Base-by-base conservation (phyloP, 176 grass and related monocot species). In the Hordeum marinum region DNA sequence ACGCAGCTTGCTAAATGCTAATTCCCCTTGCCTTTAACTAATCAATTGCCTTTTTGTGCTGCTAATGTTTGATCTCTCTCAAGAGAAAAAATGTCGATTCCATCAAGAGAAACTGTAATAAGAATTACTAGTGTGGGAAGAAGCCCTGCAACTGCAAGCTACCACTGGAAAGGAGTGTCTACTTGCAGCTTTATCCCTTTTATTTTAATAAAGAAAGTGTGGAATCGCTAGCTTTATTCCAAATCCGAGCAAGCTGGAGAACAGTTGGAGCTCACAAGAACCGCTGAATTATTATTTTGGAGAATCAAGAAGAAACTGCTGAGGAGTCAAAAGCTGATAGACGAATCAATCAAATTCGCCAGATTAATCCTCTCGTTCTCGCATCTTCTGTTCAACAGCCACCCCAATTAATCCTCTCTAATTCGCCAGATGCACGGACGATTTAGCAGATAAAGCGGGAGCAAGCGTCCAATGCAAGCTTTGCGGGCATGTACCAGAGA, bases 131-230 rank as follows among this genome's bases (percentile, higher is more conserved):
- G 4, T 2, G 27, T 11, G 80, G 63, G 52, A 27, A 11, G 25
- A 36, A 27, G 55, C 20, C 11, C 32, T 3, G 32, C 55, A 78
- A 54, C 29, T 29, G 14, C 50, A 59, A 7, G 14, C 50, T 72
- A 7, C 55, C 24, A 31, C 57, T 78, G 63, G 0, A 83, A 79
- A 64, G 83, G 42, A 83, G 24, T 29, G 1, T 75, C 75, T 34
- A 43, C n/a, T 83, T 67, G 72, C 88, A 54, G 25, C 78, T 82
- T 85, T 85, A 37, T 20, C 18, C 71, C n/a, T 35, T 54, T 54
- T n/a, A n/a, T 34, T 35, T 27, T 76, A 48, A 60, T 65, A 32
- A 63, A 62, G 68, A 42, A 84, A 48, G 71, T 48, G 26, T 18
- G 41, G 24, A 74, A 74, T 74, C 7, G 41, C 14, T 84, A 32